Conservation (phyloP, 768 basidiomycete genomes). For the Tulasnella sp. region DNA sequence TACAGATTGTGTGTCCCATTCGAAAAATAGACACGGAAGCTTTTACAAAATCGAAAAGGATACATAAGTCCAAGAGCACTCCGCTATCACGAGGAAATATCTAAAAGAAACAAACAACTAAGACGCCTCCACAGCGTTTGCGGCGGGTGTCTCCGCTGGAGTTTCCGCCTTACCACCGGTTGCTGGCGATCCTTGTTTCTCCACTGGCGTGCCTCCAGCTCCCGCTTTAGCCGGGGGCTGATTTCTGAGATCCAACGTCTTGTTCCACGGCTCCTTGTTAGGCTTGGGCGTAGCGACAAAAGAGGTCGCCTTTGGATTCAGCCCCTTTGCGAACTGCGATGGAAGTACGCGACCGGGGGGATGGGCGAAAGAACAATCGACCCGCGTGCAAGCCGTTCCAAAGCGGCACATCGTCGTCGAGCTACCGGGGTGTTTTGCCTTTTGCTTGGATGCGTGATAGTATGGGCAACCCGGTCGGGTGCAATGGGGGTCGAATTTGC, state of each 20-base stretch:
- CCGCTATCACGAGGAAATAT: background rate
- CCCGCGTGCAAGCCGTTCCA: constrained; percentile 79
- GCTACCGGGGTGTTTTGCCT: constrained; percentile 3
- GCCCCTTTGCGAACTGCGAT: constrained; percentile 72
- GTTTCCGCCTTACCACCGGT: constrained; percentile 10
- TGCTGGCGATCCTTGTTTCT: constrained; percentile 6
- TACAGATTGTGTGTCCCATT: background rate
- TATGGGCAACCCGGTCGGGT: constrained; percentile 67
- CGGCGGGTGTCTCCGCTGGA: background rate
- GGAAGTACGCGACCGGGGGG: constrained; percentile 82
- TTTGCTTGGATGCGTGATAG: constrained; percentile 53
- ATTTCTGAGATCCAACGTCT: constrained; percentile 21
- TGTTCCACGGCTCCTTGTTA: constrained; percentile 22
- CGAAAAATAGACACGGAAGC: background rate
- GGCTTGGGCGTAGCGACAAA: background rate
- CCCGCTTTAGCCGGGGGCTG: background rate
- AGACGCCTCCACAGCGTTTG: constrained; percentile 22
- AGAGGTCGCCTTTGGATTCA: constrained; percentile 36
- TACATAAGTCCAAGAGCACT: constrained; percentile 9
- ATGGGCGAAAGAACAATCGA: constrained; percentile 85
- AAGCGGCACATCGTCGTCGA: constrained; percentile 63
- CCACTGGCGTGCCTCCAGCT: background rate
- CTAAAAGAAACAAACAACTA: constrained; percentile 1
- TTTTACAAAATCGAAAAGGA: constrained; percentile 3
- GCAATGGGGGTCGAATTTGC: constrained; percentile 68